These are phyloP conservation scores for Ceratobasidium sp. DNA, from an alignment of 1,284 basidiomycete genomes.

Conservation along the genomic window DNA sequence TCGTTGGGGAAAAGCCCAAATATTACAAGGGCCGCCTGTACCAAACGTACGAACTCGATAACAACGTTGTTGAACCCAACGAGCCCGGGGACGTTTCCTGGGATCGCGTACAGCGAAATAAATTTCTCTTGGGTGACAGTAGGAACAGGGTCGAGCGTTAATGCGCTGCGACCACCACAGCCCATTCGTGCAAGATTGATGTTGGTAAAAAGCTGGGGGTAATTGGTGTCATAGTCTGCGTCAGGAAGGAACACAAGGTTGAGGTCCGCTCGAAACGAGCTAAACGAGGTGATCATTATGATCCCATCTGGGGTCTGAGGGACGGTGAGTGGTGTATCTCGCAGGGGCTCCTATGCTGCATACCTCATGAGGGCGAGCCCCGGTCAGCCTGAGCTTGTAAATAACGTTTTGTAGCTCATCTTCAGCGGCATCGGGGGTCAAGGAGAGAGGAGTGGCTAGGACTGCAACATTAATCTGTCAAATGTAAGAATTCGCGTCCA, in stretches of 20 bases:
- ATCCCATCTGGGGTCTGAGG: constrained; percentile 72
- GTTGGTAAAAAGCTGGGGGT: constrained; percentile 78
- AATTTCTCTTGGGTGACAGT: constrained; percentile 44
- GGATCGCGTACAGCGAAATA: constrained; percentile 36
- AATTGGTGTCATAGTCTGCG: constrained; percentile 72
- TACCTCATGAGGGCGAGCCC: constrained; percentile 76
- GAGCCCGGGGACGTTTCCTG: constrained; percentile 25
- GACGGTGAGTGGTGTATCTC: constrained; percentile 24
- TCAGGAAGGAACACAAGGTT: constrained; percentile 81
- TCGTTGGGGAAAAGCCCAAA: constrained; percentile 71
- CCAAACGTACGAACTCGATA: constrained; percentile 77
- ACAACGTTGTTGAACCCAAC: constrained; percentile 69
- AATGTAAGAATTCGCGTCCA: not conserved
- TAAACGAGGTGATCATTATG: constrained; percentile 84
- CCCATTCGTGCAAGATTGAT: constrained; percentile 84
- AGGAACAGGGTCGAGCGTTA: constrained; percentile 70
- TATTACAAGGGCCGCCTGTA: constrained; percentile 75
- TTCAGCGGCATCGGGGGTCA: constrained; percentile 64
- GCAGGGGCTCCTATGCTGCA: constrained; percentile 41
- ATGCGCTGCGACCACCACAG: constrained; percentile 77
- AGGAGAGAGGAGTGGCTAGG: constrained; percentile 62
- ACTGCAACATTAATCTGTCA: constrained; percentile 71
- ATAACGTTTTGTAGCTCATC: constrained; percentile 72
- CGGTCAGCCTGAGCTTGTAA: constrained; percentile 71
- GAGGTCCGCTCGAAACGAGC: constrained; percentile 85